phyloP scores from a whole-genome alignment of 306 rosid genomes.

The Styphnolobium japonicum region DNA sequence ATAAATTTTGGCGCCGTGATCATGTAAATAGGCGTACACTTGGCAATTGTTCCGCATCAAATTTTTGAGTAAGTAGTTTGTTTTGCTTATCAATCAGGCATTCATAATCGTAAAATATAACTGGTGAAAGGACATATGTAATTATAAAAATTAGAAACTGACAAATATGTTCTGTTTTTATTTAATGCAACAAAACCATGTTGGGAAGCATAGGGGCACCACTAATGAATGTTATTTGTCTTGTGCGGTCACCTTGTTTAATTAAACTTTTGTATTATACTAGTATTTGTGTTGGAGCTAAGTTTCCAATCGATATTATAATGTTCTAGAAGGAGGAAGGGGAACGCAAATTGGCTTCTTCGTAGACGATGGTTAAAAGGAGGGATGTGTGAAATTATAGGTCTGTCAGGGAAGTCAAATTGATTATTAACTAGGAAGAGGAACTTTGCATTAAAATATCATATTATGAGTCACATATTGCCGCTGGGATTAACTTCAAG shows the following conservation, averaged over 20 bases:
- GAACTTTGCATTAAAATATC: background rate
- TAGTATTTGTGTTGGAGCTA: background rate
- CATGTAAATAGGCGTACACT: background rate
- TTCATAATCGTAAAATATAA: background rate
- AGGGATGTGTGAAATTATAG: conserved; percentile 14
- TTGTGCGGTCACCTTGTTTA: conserved; percentile 19
- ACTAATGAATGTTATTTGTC: conserved; percentile 38
- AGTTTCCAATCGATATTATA: background rate
- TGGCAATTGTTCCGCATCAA: background rate
- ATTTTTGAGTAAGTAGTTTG: too few species aligned
- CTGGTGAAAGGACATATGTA: background rate
- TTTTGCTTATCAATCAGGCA: too few species aligned
- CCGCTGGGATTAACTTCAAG: conserved; percentile 10
- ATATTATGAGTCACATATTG: background rate
- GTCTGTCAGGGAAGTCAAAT: conserved; percentile 3
- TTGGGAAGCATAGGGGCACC: conserved; percentile 44
- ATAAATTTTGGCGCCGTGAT: background rate
- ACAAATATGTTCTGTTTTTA: conserved; percentile 15
- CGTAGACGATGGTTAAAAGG: background rate
- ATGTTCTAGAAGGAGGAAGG: background rate
- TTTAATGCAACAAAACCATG: conserved; percentile 37
- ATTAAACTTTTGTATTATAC: background rate
- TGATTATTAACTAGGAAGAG: background rate
- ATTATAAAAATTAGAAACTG: background rate
- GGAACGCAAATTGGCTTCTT: conserved; percentile 17